Conservation (phyloP, 2,329 filamentous ascomycete genomes). For the Beauveria varroae region DNA sequence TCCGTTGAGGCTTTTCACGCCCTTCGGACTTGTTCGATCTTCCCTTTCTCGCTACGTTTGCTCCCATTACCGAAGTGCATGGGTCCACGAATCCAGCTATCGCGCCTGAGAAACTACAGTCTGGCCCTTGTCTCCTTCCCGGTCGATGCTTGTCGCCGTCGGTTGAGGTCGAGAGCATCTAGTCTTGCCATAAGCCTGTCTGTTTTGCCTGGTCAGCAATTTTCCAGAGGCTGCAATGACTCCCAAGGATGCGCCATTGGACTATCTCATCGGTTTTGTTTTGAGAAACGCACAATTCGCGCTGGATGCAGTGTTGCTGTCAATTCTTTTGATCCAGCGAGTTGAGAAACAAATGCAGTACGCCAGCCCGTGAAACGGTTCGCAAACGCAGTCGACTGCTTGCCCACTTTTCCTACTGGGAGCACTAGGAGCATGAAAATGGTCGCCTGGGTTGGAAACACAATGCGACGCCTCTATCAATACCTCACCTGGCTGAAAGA, state of each 20-base stretch:
- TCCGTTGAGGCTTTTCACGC: slow-evolving; percentile 65
- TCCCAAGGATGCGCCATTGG: slow-evolving; percentile 4
- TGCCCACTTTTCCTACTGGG: background rate
- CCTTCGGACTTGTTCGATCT: slow-evolving; percentile 65
- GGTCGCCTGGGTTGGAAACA: background rate
- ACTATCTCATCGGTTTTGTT: slow-evolving; percentile 10
- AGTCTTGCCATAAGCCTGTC: slow-evolving; percentile 6
- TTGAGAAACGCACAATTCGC: slow-evolving; percentile 10
- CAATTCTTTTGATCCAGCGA: slow-evolving; percentile 3
- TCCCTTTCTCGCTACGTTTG: slow-evolving; percentile 31
- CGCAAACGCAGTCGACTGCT: background rate
- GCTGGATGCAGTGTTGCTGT: slow-evolving; percentile 8
- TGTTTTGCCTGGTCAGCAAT: slow-evolving; percentile 46
- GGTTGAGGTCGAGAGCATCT: slow-evolving; percentile 24
- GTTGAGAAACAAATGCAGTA: slow-evolving; percentile 3
- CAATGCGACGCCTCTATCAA: background rate
- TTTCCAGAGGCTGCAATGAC: slow-evolving; percentile 7
- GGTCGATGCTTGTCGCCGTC: slow-evolving; percentile 8
- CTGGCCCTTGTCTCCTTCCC: slow-evolving; percentile 14
- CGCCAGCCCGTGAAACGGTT: background rate
- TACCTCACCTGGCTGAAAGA: background rate
- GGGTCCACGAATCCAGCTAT: slow-evolving; percentile 3
- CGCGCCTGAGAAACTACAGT: slow-evolving; percentile 2
- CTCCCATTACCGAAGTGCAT: slow-evolving; percentile 22
- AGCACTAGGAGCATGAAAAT: background rate